Evolutionary conservation across 768 basidiomycete species (phyloP).

Genomic region (Suillus decipiens): DNA sequence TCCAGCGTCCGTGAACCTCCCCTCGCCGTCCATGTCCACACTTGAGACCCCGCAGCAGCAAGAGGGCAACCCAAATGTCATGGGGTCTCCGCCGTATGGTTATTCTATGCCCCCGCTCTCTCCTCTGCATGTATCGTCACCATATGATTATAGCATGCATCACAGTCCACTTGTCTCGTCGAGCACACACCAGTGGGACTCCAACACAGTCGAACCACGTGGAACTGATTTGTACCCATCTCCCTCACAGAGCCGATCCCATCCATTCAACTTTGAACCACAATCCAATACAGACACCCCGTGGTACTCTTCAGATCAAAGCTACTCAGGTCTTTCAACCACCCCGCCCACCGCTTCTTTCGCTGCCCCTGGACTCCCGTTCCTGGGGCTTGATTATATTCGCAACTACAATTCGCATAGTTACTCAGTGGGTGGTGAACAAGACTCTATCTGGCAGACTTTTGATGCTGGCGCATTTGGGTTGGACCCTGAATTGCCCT

Average conservation of each 20-base stretch:
- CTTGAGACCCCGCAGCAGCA: conserved; percentile 45
- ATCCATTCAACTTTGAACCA: conserved; percentile 49
- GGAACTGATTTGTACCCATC: conserved; percentile 47
- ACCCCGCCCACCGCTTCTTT: conserved; percentile 67
- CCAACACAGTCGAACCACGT: conserved; percentile 39
- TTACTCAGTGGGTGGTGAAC: conserved; percentile 34
- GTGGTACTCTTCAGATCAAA: conserved; percentile 41
- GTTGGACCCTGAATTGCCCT: conserved; percentile 76
- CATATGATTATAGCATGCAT: conserved; percentile 54
- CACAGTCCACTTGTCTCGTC: conserved; percentile 32
- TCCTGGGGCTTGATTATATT: conserved; percentile 82
- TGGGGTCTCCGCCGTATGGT: conserved; percentile 45
- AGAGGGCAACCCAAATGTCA: conserved; percentile 58
- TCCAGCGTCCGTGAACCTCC: conserved; percentile 69
- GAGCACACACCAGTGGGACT: conserved; percentile 45
- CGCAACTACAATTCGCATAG: conserved; percentile 67
- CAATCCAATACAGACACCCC: conserved; percentile 41
- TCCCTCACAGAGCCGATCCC: conserved; percentile 33
- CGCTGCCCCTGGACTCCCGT: conserved; percentile 74
- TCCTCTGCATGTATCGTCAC: conserved; percentile 51
- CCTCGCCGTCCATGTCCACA: conserved; percentile 64
- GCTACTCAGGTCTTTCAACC: conserved; percentile 49
- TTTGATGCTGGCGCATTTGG: conserved; percentile 77
- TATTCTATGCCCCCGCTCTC: conserved; percentile 49
- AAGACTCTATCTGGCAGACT: conserved; percentile 52